A percentile compares a stretch with the other conserved stretches of the same genome.
These are phyloP conservation scores for Starmerella scarabaei DNA, from an alignment of 805 yeast species.

Conservation along the genomic window DNA sequence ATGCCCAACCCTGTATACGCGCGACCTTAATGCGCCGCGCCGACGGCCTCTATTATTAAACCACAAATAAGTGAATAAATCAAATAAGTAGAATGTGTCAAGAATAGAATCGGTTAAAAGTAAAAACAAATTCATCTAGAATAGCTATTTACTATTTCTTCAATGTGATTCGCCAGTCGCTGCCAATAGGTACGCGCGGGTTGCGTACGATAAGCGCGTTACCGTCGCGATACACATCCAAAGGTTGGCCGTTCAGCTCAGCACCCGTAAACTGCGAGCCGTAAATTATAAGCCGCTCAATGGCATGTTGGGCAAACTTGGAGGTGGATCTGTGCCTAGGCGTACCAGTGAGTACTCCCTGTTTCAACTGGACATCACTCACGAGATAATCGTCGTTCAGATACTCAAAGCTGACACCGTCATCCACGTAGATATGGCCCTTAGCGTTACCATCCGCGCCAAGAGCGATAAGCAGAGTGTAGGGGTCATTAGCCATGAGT, in stretches of 20 bases:
- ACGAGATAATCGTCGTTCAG: conserved; percentile 37
- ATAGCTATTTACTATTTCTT: not conserved
- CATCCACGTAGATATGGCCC: conserved; percentile 64
- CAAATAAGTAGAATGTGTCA: too few relatives aligned
- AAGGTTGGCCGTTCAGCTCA: not conserved
- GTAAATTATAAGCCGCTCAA: conserved; percentile 23
- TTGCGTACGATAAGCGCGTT: conserved; percentile 33
- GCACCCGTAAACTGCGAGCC: conserved; percentile 29
- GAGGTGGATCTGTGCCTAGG: conserved; percentile 11
- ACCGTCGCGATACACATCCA: conserved; percentile 11
- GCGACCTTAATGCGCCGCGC: too few relatives aligned
- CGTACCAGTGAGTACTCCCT: conserved; percentile 18
- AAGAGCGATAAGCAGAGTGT: conserved; percentile 55
- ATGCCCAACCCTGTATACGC: conserved; percentile 8
- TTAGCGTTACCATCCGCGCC: conserved; percentile 36
- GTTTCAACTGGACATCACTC: conserved; percentile 29
- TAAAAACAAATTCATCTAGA: too few relatives aligned
- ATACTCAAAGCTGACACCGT: conserved; percentile 61
- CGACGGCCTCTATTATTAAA: too few relatives aligned
- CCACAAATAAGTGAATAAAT: too few relatives aligned
- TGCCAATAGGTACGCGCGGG: conserved; percentile 37
- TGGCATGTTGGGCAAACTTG: conserved; percentile 5
- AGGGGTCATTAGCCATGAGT: conserved; percentile 69
- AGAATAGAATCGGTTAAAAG: too few relatives aligned
- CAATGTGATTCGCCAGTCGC: conserved; percentile 34